Evolutionary conservation across 192 early-diverging fungal species (phyloP).

Genomic region (Jimgerdemannia lactiflua): DNA sequence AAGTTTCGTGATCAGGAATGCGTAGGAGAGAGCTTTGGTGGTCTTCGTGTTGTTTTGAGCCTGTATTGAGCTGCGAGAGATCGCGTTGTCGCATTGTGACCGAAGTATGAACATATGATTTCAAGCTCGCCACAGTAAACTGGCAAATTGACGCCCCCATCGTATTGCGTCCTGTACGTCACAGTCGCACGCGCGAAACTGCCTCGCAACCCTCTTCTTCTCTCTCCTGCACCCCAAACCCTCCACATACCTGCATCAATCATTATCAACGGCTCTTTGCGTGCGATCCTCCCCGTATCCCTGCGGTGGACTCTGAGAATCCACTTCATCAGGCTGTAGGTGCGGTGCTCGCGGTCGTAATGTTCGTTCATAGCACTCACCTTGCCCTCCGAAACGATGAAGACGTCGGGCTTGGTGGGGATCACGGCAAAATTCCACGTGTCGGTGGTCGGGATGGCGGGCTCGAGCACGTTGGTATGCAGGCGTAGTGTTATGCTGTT

Average conservation of each 20-base stretch:
- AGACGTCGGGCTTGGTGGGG: constrained; percentile 31
- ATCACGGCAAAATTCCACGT: constrained; percentile 39
- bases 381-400: constrained; percentile 23
- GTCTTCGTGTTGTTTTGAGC: too few species aligned
- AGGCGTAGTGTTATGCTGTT: constrained; percentile 20
- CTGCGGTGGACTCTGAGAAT: constrained; percentile 32
- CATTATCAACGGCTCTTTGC: constrained; percentile 24
- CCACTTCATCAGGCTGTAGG: constrained; percentile 35
- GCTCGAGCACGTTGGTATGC: constrained; percentile 8
- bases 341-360: constrained; percentile 27
- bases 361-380: constrained; percentile 19
- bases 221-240: neutral
- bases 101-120: too few species aligned
- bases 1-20: too few species aligned
- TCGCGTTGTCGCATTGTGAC: too few species aligned
- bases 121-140: too few species aligned
- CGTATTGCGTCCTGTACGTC: too few species aligned
- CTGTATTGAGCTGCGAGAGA: too few species aligned
- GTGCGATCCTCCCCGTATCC: constrained; percentile 10
- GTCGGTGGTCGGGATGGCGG: constrained; percentile 5
- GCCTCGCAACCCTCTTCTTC: too few species aligned
- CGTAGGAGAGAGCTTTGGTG: too few species aligned
- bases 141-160: too few species aligned
- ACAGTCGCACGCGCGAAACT: too few species aligned
- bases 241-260: constrained; percentile 26